Evolutionary conservation across 495 filamentous ascomycete species (phyloP), one percentile per base, ranked within the genome.

Genomic region (Penicilliopsis zonata): DNA sequence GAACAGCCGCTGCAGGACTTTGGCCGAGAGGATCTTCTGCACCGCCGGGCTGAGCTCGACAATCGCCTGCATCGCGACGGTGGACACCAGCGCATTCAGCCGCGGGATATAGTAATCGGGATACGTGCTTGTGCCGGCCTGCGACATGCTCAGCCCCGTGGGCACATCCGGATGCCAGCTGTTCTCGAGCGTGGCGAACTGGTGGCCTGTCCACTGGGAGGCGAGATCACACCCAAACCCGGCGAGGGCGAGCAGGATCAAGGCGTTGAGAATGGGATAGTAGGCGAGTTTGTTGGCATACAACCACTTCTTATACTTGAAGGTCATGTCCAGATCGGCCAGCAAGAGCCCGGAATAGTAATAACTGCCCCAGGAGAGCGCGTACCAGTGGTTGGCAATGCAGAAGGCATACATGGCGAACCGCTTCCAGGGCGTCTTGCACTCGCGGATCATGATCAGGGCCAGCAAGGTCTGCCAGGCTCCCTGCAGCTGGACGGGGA

Each of bases 381-480:
- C 59, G 30, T 63, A 61, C 57, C 59, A 63, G 38, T 57, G 41
- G 23, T 45, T 55, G 34, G 49, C 20, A 13, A 56, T 41, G 38
- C 46, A 53, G 36, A 61, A 53, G 22, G 47, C 32, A 39, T 61
- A 63, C 30, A 50, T 60, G n/a, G 24, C 30, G 34, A 56, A 49
- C n/a, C 59, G 53, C 40, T 63, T 63, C 57, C 57, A 63, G 3
- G 57, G 53, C 5, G 47, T 61, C 30, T 59, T 59, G 37, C 57
- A 48, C 37, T 63, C 53, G 30, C 47, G 44, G 14, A 61, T 43
- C 7, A 63, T 41, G 13, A 63, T 47, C 7, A 45, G 45, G 33
- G 44, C 57, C 10, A 50, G 36, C 9, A 63, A 37, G 18, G 49
- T 44, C 4, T 52, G 25, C 57, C 57, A 61, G 5, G 53, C 44